Evolutionary conservation across 805 yeast genomes (phyloP), one percentile per base, ranked within the genome.

Genomic region (Teunomyces atbi): DNA sequence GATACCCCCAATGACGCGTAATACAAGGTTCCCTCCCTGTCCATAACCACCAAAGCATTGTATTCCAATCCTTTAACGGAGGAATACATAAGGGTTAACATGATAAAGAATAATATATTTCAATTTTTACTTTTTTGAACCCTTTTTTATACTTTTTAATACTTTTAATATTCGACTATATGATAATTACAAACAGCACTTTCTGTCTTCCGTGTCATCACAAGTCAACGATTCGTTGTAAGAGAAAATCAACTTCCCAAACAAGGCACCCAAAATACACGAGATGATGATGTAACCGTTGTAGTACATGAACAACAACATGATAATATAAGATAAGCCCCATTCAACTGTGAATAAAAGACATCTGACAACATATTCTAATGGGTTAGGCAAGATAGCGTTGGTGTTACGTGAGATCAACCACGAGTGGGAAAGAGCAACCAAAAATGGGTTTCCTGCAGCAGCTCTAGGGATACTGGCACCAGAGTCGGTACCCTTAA

Each of bases 301-400:
- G 68, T 81, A 84, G 69, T 83, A 83, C 89, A 84, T 84, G 69
- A 83, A 83, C 55, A 84, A 65, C 68, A 84, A 73, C 86, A 83
- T 84, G 57, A 84, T 77, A 42, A 84, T 61, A 61, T 83, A 84
- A 3, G 83, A 77, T 12, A 78, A 72, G 2, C 84, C 84, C 80
- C 85, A 81, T 59, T 83, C 83, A 21, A 80, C 57, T 1, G 81
- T 76, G 60, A 76, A 83, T 29, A 83, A 53, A 2, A 68, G 42
- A 0, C 79, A 65, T 48, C 84, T 72, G 12, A 77, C 54, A 3
- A 78, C 7, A 56, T 83, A 89, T 52, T 81, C 82, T n/a, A 66
- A 41, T 1, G 75, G 49, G 10, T 64, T 63, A 3, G 85, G 83
- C 26, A 65, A 64, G 6, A 57, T 37, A 2, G 36, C 47, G 11